Percentiles rank a stretch among this genome's conserved stretches.
phyloP scores from a whole-genome alignment of 176 grass and related monocot genomes.

The Lolium perenne region DNA sequence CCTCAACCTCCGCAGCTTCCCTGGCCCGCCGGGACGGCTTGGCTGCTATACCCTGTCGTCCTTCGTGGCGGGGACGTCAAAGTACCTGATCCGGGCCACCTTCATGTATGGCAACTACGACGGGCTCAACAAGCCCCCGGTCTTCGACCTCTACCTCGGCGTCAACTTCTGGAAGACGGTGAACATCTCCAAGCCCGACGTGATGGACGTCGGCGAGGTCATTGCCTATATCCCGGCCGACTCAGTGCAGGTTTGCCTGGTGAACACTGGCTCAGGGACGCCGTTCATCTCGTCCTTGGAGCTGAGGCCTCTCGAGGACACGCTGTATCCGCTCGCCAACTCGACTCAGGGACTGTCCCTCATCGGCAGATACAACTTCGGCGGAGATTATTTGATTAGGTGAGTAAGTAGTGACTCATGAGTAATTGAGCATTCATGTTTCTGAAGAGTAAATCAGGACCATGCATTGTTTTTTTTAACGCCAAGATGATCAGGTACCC shows the following conservation, averaged over 20 bases:
- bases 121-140: conserved; percentile 25
- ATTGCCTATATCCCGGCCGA: conserved; percentile 21
- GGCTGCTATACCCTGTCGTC: conserved; percentile 63
- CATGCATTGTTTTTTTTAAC: background rate
- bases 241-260: conserved; percentile 54
- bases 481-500: conserved; percentile 47
- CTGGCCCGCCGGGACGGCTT: background rate
- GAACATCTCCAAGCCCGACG: conserved; percentile 15
- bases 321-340: conserved; percentile 11
- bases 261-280: conserved; percentile 43
- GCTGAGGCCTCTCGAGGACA: conserved; percentile 46
- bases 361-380: conserved; percentile 35
- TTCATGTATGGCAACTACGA: conserved; percentile 76
- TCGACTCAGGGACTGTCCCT: conserved; percentile 36
- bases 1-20: conserved; percentile 57
- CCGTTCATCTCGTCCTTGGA: conserved; percentile 64
- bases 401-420: background rate
- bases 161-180: conserved; percentile 57
- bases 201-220: background rate
- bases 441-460: background rate
- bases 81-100: conserved; percentile 52
- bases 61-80: conserved; percentile 19
- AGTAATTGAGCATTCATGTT: background rate
- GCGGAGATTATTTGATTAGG: background rate
- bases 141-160: conserved; percentile 61